Base-by-base conservation (phyloP, 2,329 filamentous ascomycete species). In the Meredithiella fracta region DNA sequence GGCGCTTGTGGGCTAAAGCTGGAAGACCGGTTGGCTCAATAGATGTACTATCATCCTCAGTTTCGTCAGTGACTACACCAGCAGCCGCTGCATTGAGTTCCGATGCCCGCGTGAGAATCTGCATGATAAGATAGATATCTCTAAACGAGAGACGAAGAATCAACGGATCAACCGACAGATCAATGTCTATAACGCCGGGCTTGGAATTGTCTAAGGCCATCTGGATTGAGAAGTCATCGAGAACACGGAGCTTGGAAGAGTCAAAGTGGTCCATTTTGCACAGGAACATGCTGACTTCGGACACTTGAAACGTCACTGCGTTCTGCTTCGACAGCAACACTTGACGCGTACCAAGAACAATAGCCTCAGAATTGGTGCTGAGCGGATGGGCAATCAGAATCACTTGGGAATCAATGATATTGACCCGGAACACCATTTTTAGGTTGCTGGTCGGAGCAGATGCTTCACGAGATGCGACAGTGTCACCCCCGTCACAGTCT, bases 221-320 rank as follows among this genome's bases (percentile, higher is more conserved):
- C 60, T 92, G 86, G 8, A 97, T 73, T 2, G 89, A 95, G 66
- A 98, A 98, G 67, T 98, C 90, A 65, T 99, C 94, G 31, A 99
- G 79, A 59, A 99, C 95, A 17, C 92, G 82, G 50, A 98, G 75
- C 38, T 88, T 81, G 42, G 84, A 90, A 2, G 86, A 89, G 62
- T 98, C 91, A 62, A 97, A 97, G 60, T 83, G 86, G 67, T 99
- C 94, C 92, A 99, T 98, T 11, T 92, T 85, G 65, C 94, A 98
- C 31, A 98, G 69, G 67, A 96, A 99, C 92, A 99, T 98, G 62
- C 92, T 92, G 54, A 97, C 79, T 64, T 97, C 83, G 6, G 88
- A 90, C 2, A 98, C 81, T 65, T 98, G 91, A 65, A 99, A 77
- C 0, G 92, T 96, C 62, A 94, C 77, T 7, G 91, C 87, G 70